Evolutionary conservation across 1,139 yeast genomes (phyloP).

Genomic region (Taphrina pruni): DNA sequence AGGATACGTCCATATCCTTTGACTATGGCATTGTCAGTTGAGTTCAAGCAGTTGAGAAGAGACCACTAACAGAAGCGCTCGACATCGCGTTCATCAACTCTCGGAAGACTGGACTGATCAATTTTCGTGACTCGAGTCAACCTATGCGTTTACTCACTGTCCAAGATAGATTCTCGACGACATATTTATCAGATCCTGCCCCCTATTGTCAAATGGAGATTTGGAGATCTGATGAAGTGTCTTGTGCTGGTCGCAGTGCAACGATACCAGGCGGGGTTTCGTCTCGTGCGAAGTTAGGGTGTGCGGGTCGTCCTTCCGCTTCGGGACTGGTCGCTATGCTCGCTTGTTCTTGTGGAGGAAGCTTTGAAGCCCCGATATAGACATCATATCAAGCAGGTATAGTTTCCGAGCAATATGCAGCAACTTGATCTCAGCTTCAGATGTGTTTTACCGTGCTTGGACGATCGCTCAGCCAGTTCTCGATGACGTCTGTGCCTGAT

Average conservation of each 20-base stretch:
- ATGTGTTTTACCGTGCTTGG: no score
- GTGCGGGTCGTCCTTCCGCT: neutral
- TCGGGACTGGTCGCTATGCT: neutral
- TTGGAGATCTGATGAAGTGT: constrained; percentile 1
- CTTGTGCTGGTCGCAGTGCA: neutral
- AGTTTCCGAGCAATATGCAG: no score
- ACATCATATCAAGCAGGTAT: no score
- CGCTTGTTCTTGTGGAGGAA: neutral
- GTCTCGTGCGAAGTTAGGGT: neutral
- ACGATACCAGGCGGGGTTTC: neutral
- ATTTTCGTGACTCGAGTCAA: neutral
- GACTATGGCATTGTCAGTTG: constrained; percentile 32
- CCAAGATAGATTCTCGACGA: constrained; percentile 22
- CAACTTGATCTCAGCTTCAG: no score
- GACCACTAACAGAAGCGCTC: constrained; percentile 30
- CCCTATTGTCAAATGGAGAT: neutral
- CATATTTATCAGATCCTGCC: constrained; percentile 1
- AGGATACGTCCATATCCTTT: constrained; percentile 47
- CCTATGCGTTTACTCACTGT: neutral
- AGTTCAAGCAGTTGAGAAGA: neutral
- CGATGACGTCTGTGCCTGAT: no score
- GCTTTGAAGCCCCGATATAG: no score
- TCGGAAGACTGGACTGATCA: constrained; percentile 10
- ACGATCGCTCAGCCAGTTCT: no score
- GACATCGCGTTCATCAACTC: constrained; percentile 34